Conservation (phyloP, 108 stramenopile species). For the Cyclostephanos tholiformis region DNA sequence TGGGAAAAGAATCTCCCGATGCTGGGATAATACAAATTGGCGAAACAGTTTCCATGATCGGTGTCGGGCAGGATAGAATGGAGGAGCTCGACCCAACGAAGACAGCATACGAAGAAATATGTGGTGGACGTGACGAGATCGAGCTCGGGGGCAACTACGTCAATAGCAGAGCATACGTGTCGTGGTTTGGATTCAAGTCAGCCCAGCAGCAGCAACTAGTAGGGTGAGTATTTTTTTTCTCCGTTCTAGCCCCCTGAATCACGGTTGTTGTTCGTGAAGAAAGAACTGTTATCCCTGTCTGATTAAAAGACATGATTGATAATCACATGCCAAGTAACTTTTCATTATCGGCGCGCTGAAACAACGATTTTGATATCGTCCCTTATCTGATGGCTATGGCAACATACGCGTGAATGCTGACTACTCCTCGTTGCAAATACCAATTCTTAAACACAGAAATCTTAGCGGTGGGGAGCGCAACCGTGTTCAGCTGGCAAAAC, state of each 20-base stretch:
- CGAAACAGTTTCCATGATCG: slow-evolving; percentile 86
- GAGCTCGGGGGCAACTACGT: slow-evolving; percentile 84
- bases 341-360: slow-evolving; percentile 14
- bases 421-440: background rate
- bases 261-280: slow-evolving; percentile 3
- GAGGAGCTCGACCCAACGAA: slow-evolving; percentile 83
- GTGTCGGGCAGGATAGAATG: slow-evolving; percentile 93
- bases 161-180: slow-evolving; percentile 83
- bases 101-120: slow-evolving; percentile 92
- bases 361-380: background rate
- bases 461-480: slow-evolving; percentile 94
- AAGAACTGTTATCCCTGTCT: slow-evolving; percentile 8
- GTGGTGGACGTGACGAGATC: slow-evolving; percentile 81
- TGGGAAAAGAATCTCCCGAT: slow-evolving; percentile 83
- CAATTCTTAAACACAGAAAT: slow-evolving; percentile 31
- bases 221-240: slow-evolving; percentile 39
- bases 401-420: background rate
- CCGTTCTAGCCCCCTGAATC: background rate
- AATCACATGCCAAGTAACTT: slow-evolving; percentile 17
- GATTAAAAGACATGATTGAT: slow-evolving; percentile 10
- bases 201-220: slow-evolving; percentile 88
- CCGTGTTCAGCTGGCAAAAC: slow-evolving; percentile 90
- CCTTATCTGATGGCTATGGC: too few relatives aligned
- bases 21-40: slow-evolving; percentile 81
- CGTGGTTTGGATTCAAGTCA: slow-evolving; percentile 93